Percentiles rank a stretch among this genome's conserved stretches.
These are phyloP conservation scores for Tylopilus balloui DNA, from an alignment of 768 basidiomycete genomes.

Conservation along the genomic window DNA sequence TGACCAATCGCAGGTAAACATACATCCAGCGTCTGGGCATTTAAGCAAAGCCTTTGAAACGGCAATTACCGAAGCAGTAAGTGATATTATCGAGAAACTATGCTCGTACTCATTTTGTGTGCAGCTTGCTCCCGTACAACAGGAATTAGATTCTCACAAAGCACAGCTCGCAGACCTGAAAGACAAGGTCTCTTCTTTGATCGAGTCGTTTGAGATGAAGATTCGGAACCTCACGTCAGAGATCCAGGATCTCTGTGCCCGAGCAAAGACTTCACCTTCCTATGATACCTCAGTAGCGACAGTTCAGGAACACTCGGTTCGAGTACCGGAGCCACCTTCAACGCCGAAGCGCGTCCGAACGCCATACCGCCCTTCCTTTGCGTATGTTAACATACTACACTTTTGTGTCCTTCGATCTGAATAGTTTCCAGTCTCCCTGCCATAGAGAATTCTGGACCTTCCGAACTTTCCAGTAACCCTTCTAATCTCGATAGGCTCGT, in stretches of 20 bases:
- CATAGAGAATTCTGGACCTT: slow-evolving; percentile 16
- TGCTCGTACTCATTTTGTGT: slow-evolving; percentile 7
- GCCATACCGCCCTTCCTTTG: slow-evolving; percentile 23
- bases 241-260: slow-evolving; percentile 30
- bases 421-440: slow-evolving; percentile 14
- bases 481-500: slow-evolving; percentile 16
- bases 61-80: slow-evolving; percentile 29
- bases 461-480: slow-evolving; percentile 20
- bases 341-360: slow-evolving; percentile 34
- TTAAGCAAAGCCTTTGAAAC: slow-evolving; percentile 14
- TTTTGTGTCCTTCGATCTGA: slow-evolving; percentile 13
- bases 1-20: slow-evolving; percentile 4
- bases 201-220: slow-evolving; percentile 34
- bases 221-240: slow-evolving; percentile 36
- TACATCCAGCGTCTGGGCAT: slow-evolving; percentile 1
- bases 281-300: slow-evolving; percentile 6
- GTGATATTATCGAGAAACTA: slow-evolving; percentile 1
- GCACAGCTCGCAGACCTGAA: slow-evolving; percentile 38
- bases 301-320: slow-evolving; percentile 15
- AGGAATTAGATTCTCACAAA: slow-evolving; percentile 45
- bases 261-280: slow-evolving; percentile 10
- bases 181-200: slow-evolving; percentile 27
- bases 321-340: slow-evolving; percentile 30
- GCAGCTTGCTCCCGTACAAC: slow-evolving; percentile 49
- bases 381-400: slow-evolving; percentile 17